Conservation (phyloP, 345 rosid species). For the Melaleuca quinquenervia region DNA sequence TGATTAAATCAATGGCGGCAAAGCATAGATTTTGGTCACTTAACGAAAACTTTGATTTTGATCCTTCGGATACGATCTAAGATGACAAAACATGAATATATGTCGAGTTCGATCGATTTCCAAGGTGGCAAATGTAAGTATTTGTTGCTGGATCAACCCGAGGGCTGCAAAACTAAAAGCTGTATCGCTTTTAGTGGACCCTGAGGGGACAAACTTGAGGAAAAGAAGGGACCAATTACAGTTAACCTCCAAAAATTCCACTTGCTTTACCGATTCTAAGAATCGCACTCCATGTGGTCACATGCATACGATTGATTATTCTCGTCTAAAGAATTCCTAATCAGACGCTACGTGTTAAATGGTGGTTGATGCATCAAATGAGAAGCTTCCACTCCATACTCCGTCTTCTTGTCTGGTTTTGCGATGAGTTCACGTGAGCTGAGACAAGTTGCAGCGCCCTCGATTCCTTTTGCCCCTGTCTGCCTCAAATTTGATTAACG, state of each 20-base stretch:
- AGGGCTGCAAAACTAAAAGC: not conserved
- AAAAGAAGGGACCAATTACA: not conserved
- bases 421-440: not conserved
- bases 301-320: not conserved
- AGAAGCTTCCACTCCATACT: not conserved
- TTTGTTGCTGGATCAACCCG: not conserved
- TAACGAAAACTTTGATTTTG: not conserved
- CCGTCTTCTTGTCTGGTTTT: not conserved
- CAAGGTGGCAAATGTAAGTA: not conserved
- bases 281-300: not conserved
- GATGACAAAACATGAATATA: not conserved
- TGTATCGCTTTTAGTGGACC: not conserved
- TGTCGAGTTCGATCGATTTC: not conserved
- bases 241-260: not conserved
- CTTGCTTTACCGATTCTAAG: not conserved
- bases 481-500: not conserved
- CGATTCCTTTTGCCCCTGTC: not conserved
- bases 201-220: not conserved
- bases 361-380: not conserved
- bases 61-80: not conserved
- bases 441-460: not conserved
- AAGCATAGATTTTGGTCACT: not conserved
- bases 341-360: not conserved
- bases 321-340: not conserved
- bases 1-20: not conserved